Conservation (phyloP, 2,329 filamentous ascomycete genomes). For the Sporothrix variecibatus region DNA sequence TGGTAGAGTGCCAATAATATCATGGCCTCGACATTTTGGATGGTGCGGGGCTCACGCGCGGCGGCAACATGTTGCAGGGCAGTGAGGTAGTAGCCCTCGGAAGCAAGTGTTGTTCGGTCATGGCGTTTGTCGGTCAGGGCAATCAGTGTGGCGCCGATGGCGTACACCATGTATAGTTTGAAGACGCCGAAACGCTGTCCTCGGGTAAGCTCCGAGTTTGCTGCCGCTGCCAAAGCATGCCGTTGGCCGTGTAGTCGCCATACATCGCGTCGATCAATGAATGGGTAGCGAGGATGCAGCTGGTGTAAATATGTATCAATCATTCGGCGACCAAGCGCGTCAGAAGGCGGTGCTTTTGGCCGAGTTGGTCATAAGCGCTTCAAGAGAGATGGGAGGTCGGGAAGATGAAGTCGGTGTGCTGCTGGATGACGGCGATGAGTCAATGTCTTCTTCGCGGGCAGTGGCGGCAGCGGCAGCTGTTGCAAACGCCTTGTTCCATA, state of each 20-base stretch:
- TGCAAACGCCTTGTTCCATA: slow-evolving; percentile 51
- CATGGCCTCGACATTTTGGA: slow-evolving; percentile 57
- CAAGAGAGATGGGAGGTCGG: neutral
- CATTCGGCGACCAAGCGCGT: slow-evolving; percentile 17
- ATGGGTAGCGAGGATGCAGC: slow-evolving; percentile 51
- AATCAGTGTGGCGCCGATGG: slow-evolving; percentile 48
- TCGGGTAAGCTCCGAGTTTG: slow-evolving; percentile 40
- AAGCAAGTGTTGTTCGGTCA: slow-evolving; percentile 30
- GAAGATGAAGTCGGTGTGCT: neutral
- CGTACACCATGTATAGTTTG: slow-evolving; percentile 55
- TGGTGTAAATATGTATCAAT: slow-evolving; percentile 32
- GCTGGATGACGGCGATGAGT: slow-evolving; percentile 1
- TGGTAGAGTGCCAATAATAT: slow-evolving; percentile 53
- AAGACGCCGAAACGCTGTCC: slow-evolving; percentile 48
- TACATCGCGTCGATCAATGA: slow-evolving; percentile 49
- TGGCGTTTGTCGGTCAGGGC: neutral
- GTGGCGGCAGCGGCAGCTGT: slow-evolving; percentile 32
- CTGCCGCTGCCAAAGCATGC: slow-evolving; percentile 41
- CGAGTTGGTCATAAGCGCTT: slow-evolving; percentile 16
- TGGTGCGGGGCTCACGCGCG: slow-evolving; percentile 50
- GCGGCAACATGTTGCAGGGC: slow-evolving; percentile 53
- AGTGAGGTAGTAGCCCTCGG: slow-evolving; percentile 51
- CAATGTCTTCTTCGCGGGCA: neutral
- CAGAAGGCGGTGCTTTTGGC: slow-evolving; percentile 21
- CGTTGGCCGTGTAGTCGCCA: slow-evolving; percentile 47